phyloP scores from a whole-genome alignment of 805 yeast genomes.

The Pichia rugopelliculosa region DNA sequence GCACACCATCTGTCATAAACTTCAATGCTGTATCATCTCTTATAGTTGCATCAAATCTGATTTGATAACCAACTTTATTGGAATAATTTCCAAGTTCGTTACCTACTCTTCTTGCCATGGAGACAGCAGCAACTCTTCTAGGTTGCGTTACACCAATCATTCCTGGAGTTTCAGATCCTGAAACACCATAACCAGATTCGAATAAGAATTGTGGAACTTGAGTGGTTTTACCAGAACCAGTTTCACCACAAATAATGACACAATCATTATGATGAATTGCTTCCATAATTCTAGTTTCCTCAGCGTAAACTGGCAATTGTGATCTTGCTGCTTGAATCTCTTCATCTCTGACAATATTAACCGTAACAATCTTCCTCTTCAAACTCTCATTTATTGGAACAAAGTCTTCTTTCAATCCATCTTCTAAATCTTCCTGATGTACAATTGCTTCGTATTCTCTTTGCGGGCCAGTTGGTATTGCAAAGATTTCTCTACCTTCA shows the following conservation, averaged over 20 bases:
- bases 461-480: constrained; percentile 44
- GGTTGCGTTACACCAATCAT: constrained; percentile 97
- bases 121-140: constrained; percentile 87
- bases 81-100: constrained; percentile 71
- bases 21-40: constrained; percentile 63
- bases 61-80: constrained; percentile 67
- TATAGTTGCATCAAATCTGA: constrained; percentile 68
- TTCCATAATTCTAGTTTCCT: constrained; percentile 92
- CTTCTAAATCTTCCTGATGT: constrained; percentile 65
- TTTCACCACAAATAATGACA: constrained; percentile 90
- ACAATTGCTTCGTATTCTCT: constrained; percentile 47
- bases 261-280: constrained; percentile 90
- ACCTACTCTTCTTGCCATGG: constrained; percentile 79
- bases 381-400: constrained; percentile 50
- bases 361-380: constrained; percentile 57
- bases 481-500: constrained; percentile 49
- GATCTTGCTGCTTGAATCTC: constrained; percentile 62
- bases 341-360: constrained; percentile 56
- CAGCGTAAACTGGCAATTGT: constrained; percentile 79
- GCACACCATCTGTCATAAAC: constrained; percentile 93
- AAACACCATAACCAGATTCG: constrained; percentile 82
- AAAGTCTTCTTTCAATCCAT: constrained; percentile 53
- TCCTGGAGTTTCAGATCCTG: constrained; percentile 64
- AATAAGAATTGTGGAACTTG: constrained; percentile 94
- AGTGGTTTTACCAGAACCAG: constrained; percentile 98